Evolutionary conservation across 176 grass and related monocot genomes (phyloP).

Genomic region (Olyra latifolia): DNA sequence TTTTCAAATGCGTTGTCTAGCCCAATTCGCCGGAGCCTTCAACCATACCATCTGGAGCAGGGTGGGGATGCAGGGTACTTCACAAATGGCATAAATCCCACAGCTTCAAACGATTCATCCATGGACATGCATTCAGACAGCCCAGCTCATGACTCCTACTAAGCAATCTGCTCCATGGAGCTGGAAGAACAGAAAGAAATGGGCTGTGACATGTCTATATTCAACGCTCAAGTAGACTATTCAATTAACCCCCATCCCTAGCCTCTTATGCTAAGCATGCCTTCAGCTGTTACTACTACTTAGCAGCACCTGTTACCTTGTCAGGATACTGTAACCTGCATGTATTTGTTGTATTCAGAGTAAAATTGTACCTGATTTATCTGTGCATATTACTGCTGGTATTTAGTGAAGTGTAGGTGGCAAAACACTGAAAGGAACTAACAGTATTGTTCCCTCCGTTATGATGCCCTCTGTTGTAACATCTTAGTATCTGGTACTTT

Average conservation of each 20-base stretch:
- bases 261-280: slow-evolving; percentile 37
- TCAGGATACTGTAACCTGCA: slow-evolving; percentile 38
- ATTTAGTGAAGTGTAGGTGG: neutral
- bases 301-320: slow-evolving; percentile 31
- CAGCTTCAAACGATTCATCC: slow-evolving; percentile 42
- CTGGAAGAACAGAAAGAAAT: slow-evolving; percentile 30
- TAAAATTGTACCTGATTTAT: slow-evolving; percentile 42
- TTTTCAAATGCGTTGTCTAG: slow-evolving; percentile 65
- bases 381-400: slow-evolving; percentile 50
- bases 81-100: slow-evolving; percentile 32
- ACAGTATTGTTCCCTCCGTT: neutral
- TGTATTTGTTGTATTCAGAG: slow-evolving; percentile 28
- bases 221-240: slow-evolving; percentile 37
- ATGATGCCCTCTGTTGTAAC: neutral
- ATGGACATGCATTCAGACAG: slow-evolving; percentile 78
- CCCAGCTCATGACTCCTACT: slow-evolving; percentile 41
- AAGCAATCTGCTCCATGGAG: slow-evolving; percentile 7
- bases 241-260: slow-evolving; percentile 47
- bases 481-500: neutral
- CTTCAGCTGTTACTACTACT: slow-evolving; percentile 22
- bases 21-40: slow-evolving; percentile 55
- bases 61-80: slow-evolving; percentile 42
- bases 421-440: slow-evolving; percentile 11
- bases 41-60: slow-evolving; percentile 66
- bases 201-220: neutral